Evolutionary conservation across 225 moss, liverwort and hornwort genomes (phyloP), one percentile per base, ranked within the genome.

Genomic region (Marchantia paleacea): DNA sequence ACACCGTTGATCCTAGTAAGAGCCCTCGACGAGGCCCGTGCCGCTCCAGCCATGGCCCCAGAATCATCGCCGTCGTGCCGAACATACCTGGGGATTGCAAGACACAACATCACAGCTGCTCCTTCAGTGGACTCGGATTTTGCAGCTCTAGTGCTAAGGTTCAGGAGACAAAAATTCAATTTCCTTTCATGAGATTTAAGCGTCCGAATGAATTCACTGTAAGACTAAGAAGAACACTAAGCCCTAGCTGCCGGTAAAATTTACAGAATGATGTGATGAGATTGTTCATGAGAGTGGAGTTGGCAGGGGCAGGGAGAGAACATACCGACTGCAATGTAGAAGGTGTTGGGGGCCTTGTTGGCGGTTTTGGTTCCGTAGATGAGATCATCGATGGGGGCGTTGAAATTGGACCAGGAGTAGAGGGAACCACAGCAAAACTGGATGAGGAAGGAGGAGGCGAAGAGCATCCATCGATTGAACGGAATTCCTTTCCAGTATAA

Each of bases 361-460:
- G 89, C 90, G 0, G 89, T 90, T 76, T 82, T 86, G 15, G 87
- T 84, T 60, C 93, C 93, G 25, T 91, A 93, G 24, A 93, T 88
- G 84, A 90, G 91, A 64, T 50, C 75, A 72, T 93, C 93, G 58
- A 93, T 93, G 20, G 93, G 93, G 8, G 81, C 88, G 75, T 93
- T 93, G 87, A 93, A 92, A 48, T 90, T 90, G 3, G 93, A 93
- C 93, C 93, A 93, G 12, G 93, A 70, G 87, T 93, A 93, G 53
- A 93, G 84, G 13, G 93, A 93, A 73, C 93, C 93, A 58, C 93
- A 93, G 80, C 93, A 93, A 25, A 93, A 93, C 85, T 93, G 93
- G 73, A 91, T 93, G 19, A 93, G 81, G 58, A 93, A 92, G 39
- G 93, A 86, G 66, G 93, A 86, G 2, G 57, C 72, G 77, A 93